Evolutionary conservation across 2,329 filamentous ascomycete genomes (phyloP).

Genomic region (Berkeleyomyces basicola): DNA sequence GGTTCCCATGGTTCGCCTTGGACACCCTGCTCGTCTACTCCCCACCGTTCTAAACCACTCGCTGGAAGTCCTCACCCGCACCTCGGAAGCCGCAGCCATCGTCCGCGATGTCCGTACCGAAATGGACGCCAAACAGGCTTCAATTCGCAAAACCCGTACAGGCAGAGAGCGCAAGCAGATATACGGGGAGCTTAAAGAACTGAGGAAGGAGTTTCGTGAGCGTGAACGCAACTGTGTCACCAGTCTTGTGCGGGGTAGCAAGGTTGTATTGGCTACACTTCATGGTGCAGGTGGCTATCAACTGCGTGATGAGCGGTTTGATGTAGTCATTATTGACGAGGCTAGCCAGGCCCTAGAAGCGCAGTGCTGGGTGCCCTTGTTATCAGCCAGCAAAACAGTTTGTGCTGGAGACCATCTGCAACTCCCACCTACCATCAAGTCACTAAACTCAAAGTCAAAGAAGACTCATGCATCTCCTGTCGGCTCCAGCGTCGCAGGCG

Average conservation of each 20-base stretch:
- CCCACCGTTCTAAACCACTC: slow-evolving; percentile 81
- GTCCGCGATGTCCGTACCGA: slow-evolving; percentile 81
- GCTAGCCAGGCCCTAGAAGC: slow-evolving; percentile 91
- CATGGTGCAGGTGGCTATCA: slow-evolving; percentile 84
- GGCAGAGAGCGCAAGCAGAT: slow-evolving; percentile 65
- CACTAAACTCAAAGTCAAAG: slow-evolving; percentile 36
- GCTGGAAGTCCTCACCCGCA: slow-evolving; percentile 77
- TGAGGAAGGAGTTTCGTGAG: slow-evolving; percentile 77
- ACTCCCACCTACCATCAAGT: slow-evolving; percentile 87
- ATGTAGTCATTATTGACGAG: slow-evolving; percentile 91
- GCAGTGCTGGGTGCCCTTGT: slow-evolving; percentile 86
- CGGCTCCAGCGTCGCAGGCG: neutral
- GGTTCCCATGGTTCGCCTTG: slow-evolving; percentile 73
- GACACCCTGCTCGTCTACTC: slow-evolving; percentile 79
- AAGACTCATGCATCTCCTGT: slow-evolving; percentile 19
- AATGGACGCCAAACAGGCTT: slow-evolving; percentile 82
- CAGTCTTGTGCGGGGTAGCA: slow-evolving; percentile 57
- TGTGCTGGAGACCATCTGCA: slow-evolving; percentile 91
- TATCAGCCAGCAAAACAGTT: slow-evolving; percentile 68
- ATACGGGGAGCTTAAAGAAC: slow-evolving; percentile 68
- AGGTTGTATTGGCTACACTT: slow-evolving; percentile 79
- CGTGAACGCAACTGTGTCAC: slow-evolving; percentile 69
- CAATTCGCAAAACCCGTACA: slow-evolving; percentile 70
- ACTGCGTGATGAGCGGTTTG: slow-evolving; percentile 63
- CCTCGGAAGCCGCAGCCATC: slow-evolving; percentile 75